Percentiles rank a stretch among this genome's conserved stretches.
Evolutionary conservation across 768 basidiomycete species (phyloP).

Genomic region (Mycena vulgaris): DNA sequence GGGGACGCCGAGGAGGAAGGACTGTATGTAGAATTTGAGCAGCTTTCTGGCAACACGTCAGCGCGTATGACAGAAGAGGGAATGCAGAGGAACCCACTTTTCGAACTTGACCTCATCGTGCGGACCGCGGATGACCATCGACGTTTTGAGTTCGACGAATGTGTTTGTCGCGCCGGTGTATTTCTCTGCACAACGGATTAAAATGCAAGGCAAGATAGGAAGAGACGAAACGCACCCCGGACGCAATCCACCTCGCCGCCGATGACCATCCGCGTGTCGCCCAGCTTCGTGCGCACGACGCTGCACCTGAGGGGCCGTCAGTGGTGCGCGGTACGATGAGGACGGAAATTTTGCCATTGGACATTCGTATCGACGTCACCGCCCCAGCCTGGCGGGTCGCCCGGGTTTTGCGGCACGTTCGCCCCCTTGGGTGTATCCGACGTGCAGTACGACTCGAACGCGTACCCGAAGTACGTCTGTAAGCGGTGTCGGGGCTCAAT

Average conservation of each 20-base stretch:
- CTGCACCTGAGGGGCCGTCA: constrained; percentile 60
- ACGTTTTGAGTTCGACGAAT: constrained; percentile 92
- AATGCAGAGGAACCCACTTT: constrained; percentile 66
- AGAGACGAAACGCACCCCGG: constrained; percentile 63
- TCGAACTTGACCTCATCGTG: constrained; percentile 85
- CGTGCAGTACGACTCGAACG: constrained; percentile 93
- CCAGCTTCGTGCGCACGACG: constrained; percentile 89
- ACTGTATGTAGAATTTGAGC: constrained; percentile 94
- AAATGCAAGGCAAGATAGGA: constrained; percentile 19
- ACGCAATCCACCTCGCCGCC: constrained; percentile 96
- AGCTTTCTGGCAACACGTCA: constrained; percentile 71
- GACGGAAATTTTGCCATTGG: constrained; percentile 67
- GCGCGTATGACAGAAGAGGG: background rate
- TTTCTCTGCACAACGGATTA: constrained; percentile 57
- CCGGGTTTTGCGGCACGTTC: constrained; percentile 41
- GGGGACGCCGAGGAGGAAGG: constrained; percentile 93
- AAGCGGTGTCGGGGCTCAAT: constrained; percentile 74
- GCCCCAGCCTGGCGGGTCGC: constrained; percentile 73
- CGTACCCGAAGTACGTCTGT: constrained; percentile 87
- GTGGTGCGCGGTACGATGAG: too few relatives aligned
- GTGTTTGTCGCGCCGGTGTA: constrained; percentile 75
- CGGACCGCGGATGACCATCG: constrained; percentile 73
- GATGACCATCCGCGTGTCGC: constrained; percentile 77
- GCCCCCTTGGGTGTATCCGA: constrained; percentile 54
- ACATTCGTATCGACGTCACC: constrained; percentile 90